A percentile compares a stretch with the other conserved stretches of the same genome.
phyloP scores from a whole-genome alignment of 2,329 filamentous ascomycete genomes.

The Fusarium bulbicola region DNA sequence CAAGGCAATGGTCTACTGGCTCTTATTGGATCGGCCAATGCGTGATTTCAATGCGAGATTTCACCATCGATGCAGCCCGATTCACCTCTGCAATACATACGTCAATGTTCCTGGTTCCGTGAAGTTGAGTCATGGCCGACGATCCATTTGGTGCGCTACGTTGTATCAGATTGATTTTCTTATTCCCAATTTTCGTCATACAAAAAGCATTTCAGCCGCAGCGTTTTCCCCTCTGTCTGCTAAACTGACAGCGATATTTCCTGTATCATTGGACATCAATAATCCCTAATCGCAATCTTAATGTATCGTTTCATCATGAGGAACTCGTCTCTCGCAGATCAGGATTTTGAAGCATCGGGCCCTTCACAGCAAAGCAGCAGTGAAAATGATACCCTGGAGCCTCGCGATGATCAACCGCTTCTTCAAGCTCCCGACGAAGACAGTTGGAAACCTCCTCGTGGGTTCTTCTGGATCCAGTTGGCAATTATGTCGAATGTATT shows the following conservation, averaged over 20 bases:
- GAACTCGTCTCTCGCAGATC: not conserved
- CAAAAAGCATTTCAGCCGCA: not conserved
- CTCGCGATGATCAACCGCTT: conserved; percentile 36
- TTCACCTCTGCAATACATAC: conserved; percentile 1
- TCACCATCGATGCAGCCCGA: conserved; percentile 28
- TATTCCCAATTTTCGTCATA: not conserved
- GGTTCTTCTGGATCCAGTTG: conserved; percentile 67
- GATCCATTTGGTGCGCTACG: conserved; percentile 7
- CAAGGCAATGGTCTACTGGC: conserved; percentile 5
- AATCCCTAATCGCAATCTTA: no score
- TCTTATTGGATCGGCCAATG: conserved; percentile 7
- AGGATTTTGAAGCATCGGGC: not conserved
- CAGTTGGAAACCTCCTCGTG: conserved; percentile 58
- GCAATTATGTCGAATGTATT: conserved; percentile 73
- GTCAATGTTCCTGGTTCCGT: conserved; percentile 8
- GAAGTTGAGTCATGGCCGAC: not conserved
- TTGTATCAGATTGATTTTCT: not conserved
- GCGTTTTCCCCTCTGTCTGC: not conserved
- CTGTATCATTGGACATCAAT: not conserved
- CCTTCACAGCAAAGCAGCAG: not conserved
- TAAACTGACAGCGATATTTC: not conserved
- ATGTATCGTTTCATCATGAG: not conserved
- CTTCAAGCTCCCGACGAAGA: conserved; percentile 33
- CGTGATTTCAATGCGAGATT: conserved; percentile 30
- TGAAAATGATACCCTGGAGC: not conserved